Evolutionary conservation across 2,329 filamentous ascomycete species (phyloP).

Genomic region (Trichoderma sp.): DNA sequence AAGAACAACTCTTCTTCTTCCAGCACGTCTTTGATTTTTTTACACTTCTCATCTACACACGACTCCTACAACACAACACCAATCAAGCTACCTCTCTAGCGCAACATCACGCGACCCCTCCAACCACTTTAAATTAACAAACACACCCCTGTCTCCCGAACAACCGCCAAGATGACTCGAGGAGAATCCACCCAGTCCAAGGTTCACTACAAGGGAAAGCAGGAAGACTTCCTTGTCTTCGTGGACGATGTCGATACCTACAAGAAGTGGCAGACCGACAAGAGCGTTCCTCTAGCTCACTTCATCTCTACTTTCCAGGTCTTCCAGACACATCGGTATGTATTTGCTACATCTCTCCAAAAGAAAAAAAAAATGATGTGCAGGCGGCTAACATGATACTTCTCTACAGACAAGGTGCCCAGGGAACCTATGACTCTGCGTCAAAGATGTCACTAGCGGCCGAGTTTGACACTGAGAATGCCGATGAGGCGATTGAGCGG

Average conservation of each 20-base stretch:
- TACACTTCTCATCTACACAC: neutral
- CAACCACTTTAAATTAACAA: neutral
- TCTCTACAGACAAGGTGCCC: constrained; percentile 69
- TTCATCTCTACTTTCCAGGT: constrained; percentile 88
- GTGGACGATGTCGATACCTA: constrained; percentile 60
- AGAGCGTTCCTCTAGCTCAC: constrained; percentile 73
- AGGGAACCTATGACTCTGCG: constrained; percentile 74
- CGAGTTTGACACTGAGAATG: constrained; percentile 79
- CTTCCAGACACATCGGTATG: constrained; percentile 86
- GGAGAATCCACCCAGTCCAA: constrained; percentile 70
- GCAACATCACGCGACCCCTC: constrained; percentile 7
- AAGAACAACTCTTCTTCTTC: neutral
- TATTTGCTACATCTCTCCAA: constrained; percentile 21
- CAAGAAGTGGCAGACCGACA: constrained; percentile 80
- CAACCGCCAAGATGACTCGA: constrained; percentile 58
- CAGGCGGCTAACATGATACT: constrained; percentile 20
- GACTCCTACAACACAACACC: neutral
- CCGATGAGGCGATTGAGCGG: constrained; percentile 76
- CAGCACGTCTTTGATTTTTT: neutral
- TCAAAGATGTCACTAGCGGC: constrained; percentile 72
- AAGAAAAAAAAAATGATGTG: no score
- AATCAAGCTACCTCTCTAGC: constrained; percentile 20
- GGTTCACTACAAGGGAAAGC: constrained; percentile 77
- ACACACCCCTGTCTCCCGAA: constrained; percentile 14
- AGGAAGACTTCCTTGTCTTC: constrained; percentile 59